Evolutionary conservation across 140 eudicot species (phyloP), one percentile per base, ranked within the genome.

Genomic region (Bidens hawaiensis): DNA sequence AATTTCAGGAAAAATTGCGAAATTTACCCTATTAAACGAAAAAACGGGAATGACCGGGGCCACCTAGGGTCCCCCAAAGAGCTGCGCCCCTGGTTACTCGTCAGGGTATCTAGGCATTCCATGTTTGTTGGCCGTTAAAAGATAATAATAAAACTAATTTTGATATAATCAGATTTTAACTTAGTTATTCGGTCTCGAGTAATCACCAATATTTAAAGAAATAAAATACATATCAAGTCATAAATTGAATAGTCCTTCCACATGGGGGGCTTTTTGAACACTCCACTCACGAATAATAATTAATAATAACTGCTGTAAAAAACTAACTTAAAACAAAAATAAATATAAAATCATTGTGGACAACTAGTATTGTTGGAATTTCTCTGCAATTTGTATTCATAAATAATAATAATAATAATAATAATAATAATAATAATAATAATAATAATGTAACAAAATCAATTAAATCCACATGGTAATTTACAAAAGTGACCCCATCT

Each of bases 391-490:
- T 67, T 67, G 49, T 61, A 74, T 49, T 67, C 51, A 72, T 71
- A n/a, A n/a, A n/a, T n/a, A n/a, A n/a, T n/a, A n/a, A n/a, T n/a
- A n/a, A n/a, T n/a, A n/a, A n/a, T n/a, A n/a, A n/a, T n/a, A n/a
- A n/a, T n/a, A n/a, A n/a, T n/a, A n/a, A n/a, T n/a, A 41, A 70
- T 25, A 49, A 53, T 10, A 21, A 57, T 19, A 45, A 41, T 38
- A 42, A 69, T 31, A 46, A 46, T 45, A 60, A 46, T 33, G n/a
- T n/a, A n/a, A n/a, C n/a, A 64, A 58, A 74, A 74, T 74, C 50
- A 74, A 74, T 57, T 67, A 67, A 74, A 74, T 74, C 18, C 68
- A 74, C 69, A 67, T 67, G 58, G 69, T 59, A 74, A 74, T 74
- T 67, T 74, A 67, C 79, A 74, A 74, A 67, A 49, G 73, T 41